phyloP scores from a whole-genome alignment of 2,329 filamentous ascomycete genomes.

The Niveomyces coronatus region DNA sequence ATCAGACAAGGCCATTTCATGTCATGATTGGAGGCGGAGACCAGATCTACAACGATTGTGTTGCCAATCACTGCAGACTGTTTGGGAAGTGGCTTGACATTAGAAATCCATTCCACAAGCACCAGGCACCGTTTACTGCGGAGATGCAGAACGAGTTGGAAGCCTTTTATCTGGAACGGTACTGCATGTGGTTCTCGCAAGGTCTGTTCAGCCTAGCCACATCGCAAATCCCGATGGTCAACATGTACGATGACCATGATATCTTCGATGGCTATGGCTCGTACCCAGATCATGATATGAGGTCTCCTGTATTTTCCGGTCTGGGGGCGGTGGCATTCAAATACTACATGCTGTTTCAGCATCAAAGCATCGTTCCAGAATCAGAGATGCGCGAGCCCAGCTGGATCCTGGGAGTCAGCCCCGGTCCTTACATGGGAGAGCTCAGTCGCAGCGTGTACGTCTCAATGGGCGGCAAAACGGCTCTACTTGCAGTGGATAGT shows the following conservation, averaged over 20 bases:
- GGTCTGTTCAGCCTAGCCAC: constrained; percentile 88
- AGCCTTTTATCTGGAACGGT: constrained; percentile 75
- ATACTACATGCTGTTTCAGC: constrained; percentile 98
- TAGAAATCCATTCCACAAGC: constrained; percentile 70
- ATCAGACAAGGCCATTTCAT: constrained; percentile 88
- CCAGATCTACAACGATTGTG: constrained; percentile 89
- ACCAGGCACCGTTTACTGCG: constrained; percentile 62
- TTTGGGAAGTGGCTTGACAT: constrained; percentile 81
- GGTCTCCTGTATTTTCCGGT: constrained; percentile 78
- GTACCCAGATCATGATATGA: constrained; percentile 87
- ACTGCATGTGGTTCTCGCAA: constrained; percentile 92
- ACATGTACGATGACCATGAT: constrained; percentile 95
- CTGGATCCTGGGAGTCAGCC: constrained; percentile 71
- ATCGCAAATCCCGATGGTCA: constrained; percentile 95
- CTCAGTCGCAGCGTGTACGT: constrained; percentile 79
- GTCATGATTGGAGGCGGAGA: constrained; percentile 97
- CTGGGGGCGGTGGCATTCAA: constrained; percentile 91
- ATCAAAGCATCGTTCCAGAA: constrained; percentile 77
- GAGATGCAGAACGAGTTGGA: constrained; percentile 87
- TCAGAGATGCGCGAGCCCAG: constrained; percentile 77
- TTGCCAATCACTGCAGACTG: constrained; percentile 61
- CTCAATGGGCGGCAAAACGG: constrained; percentile 66
- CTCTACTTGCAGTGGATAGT: constrained; percentile 80
- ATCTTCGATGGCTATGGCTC: constrained; percentile 89
- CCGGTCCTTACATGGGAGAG: constrained; percentile 85